Base-by-base conservation (phyloP, 1,284 basidiomycete species). In the Apiotrichum sp. region DNA sequence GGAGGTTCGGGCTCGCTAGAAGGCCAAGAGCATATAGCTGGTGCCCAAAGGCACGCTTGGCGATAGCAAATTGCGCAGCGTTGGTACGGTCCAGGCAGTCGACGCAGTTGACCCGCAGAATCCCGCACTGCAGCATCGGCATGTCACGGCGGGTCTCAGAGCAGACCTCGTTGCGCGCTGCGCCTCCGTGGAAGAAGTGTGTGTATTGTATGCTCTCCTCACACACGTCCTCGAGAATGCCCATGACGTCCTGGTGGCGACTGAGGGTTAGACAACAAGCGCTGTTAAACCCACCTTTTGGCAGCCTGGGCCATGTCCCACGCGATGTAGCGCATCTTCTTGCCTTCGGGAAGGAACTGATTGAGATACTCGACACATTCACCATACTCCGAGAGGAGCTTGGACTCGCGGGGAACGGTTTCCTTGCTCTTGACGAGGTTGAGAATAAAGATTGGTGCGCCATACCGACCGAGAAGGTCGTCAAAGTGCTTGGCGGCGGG, bases 41-140 rank as follows among this genome's bases (percentile, higher is more conserved):
- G 74, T 98, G 93, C 0, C 92, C 93, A 11, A 99, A 80, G 0
- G 89, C 95, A 11, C 90, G 86, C 72, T 98, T 98, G 3, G 93
- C 96, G 61, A 98, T 95, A 0, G 97, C 92, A 69, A 98, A 98
- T 69, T 98, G 95, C 0, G 93, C 93, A 0, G 93, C 93, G 65
- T 99, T 99, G 3, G 96, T 99, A 4, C 93, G 84, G 72, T 98
- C 96, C 7, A 99, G 80, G 68, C 96, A 99, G 70, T 99, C 96
- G 1, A 98, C 91, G 63, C 89, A 96, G 67, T 96, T 96, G 0
- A 85, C 90, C 7, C 92, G 82, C 64, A 88, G 89, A 39, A 98
- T 83, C 4, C 95, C 95, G 52, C 88, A 89, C 75, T 99, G 96
- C 11, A 98, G 76, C 1, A 85, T 81, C 59, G 96, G 89, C 0